phyloP scores from a whole-genome alignment of 768 basidiomycete species.

The Phanerochaete carnosa region DNA sequence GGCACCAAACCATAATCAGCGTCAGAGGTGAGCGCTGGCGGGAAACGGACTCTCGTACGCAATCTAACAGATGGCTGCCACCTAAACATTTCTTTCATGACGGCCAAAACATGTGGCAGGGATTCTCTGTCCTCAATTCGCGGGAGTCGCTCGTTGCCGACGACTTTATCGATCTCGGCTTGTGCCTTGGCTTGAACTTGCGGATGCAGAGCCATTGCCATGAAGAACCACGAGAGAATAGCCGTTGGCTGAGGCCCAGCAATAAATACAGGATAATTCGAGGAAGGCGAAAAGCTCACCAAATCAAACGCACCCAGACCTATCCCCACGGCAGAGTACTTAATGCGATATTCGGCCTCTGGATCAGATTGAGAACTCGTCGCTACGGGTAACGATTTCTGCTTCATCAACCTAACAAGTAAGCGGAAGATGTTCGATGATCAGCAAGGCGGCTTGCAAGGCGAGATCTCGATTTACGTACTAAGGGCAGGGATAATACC shows the following conservation, averaged over 20 bases:
- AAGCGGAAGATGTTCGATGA: too few relatives aligned
- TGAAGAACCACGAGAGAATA: conserved; percentile 16
- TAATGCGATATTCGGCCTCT: neutral
- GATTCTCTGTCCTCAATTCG: conserved; percentile 13
- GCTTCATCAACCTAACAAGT: too few relatives aligned
- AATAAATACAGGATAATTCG: conserved; percentile 19
- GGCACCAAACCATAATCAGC: neutral
- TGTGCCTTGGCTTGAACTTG: conserved; percentile 23
- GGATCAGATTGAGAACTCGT: too few relatives aligned
- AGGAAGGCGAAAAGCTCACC: conserved; percentile 17
- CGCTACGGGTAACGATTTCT: too few relatives aligned
- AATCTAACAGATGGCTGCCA: conserved; percentile 17
- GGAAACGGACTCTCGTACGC: neutral
- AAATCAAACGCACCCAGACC: neutral
- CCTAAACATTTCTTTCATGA: conserved; percentile 29
- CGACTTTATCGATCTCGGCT: conserved; percentile 23
- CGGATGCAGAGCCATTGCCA: conserved; percentile 25
- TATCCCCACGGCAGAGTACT: neutral
- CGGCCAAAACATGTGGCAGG: conserved; percentile 26
- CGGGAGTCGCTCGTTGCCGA: conserved; percentile 25
- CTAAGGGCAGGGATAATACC: too few relatives aligned
- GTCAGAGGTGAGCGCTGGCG: neutral
- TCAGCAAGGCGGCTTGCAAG: too few relatives aligned
- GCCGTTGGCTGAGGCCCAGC: neutral
- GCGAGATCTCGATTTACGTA: too few relatives aligned